Percentiles rank a stretch among this genome's conserved stretches.
phyloP scores from a whole-genome alignment of 2,329 filamentous ascomycete species.

The Fusarium sororula region DNA sequence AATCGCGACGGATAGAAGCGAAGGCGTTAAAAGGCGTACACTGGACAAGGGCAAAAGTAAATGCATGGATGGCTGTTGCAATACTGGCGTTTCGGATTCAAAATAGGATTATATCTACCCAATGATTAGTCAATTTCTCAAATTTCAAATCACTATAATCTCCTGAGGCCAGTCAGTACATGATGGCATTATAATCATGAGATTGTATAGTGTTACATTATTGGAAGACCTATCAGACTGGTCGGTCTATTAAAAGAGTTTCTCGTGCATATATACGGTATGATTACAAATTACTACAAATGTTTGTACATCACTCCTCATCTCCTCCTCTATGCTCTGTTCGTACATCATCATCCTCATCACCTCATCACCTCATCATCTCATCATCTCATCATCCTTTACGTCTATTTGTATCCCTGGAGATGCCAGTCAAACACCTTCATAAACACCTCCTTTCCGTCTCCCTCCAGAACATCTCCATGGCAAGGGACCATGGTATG shows the following conservation, averaged over 20 bases:
- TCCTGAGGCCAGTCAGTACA: neutral
- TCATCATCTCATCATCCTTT: neutral
- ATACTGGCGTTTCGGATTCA: neutral
- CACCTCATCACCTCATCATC: neutral
- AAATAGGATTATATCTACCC: constrained; percentile 13
- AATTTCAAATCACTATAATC: neutral
- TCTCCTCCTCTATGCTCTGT: constrained; percentile 6
- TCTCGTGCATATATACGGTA: neutral
- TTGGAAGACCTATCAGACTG: neutral
- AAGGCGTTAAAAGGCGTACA: constrained; percentile 4
- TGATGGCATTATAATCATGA: neutral
- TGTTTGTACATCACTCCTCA: neutral
- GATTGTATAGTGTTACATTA: neutral
- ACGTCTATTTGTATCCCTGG: constrained; percentile 44
- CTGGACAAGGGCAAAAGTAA: constrained; percentile 15
- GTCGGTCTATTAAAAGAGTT: neutral
- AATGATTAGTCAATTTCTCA: neutral
- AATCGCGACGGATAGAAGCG: neutral
- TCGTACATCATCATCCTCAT: neutral
- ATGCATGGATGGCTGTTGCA: constrained; percentile 1
- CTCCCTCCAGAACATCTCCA: constrained; percentile 83
- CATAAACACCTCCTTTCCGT: constrained; percentile 78
- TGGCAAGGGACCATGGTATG: constrained; percentile 89
- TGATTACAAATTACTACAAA: constrained; percentile 25
- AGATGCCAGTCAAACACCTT: constrained; percentile 89